phyloP scores from a whole-genome alignment of 2,329 filamentous ascomycete genomes.

The Geoglossum cookeanum region DNA sequence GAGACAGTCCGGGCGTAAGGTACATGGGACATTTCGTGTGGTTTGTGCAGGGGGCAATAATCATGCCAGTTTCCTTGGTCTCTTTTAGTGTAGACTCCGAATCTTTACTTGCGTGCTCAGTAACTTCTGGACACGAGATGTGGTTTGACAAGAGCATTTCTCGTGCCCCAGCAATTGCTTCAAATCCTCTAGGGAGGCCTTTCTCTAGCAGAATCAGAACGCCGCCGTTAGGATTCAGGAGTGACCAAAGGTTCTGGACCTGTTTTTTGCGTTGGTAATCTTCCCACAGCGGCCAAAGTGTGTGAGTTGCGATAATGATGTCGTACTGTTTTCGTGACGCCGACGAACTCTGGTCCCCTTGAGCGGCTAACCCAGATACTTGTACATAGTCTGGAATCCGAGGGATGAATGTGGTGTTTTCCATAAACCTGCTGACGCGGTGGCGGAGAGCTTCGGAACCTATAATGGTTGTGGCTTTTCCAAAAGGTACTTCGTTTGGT shows the following conservation, averaged over 20 bases:
- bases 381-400: slow-evolving; percentile 75
- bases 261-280: slow-evolving; percentile 59
- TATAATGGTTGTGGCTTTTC: slow-evolving; percentile 64
- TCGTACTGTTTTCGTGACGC: slow-evolving; percentile 62
- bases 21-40: slow-evolving; percentile 86
- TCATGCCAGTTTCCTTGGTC: slow-evolving; percentile 39
- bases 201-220: slow-evolving; percentile 81
- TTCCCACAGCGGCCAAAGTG: slow-evolving; percentile 56
- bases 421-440: slow-evolving; percentile 55
- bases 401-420: slow-evolving; percentile 83
- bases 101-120: slow-evolving; percentile 10
- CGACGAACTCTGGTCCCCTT: slow-evolving; percentile 29
- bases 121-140: slow-evolving; percentile 32
- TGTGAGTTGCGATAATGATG: slow-evolving; percentile 74
- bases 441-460: slow-evolving; percentile 57
- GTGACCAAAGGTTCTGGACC: slow-evolving; percentile 74
- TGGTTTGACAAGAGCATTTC: slow-evolving; percentile 52
- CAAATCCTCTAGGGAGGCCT: slow-evolving; percentile 77
- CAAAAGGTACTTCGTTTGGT: slow-evolving; percentile 28
- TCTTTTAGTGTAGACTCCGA: slow-evolving; percentile 14
- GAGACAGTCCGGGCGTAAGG: slow-evolving; percentile 37
- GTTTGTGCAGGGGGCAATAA: slow-evolving; percentile 68
- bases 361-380: not conserved
- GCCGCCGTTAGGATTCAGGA: slow-evolving; percentile 68
- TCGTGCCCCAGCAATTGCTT: slow-evolving; percentile 71